Percentiles rank a stretch among this genome's conserved stretches.
These are phyloP conservation scores for Pythium diclinum DNA, from an alignment of 352 stramenopile species.

Conservation along the genomic window DNA sequence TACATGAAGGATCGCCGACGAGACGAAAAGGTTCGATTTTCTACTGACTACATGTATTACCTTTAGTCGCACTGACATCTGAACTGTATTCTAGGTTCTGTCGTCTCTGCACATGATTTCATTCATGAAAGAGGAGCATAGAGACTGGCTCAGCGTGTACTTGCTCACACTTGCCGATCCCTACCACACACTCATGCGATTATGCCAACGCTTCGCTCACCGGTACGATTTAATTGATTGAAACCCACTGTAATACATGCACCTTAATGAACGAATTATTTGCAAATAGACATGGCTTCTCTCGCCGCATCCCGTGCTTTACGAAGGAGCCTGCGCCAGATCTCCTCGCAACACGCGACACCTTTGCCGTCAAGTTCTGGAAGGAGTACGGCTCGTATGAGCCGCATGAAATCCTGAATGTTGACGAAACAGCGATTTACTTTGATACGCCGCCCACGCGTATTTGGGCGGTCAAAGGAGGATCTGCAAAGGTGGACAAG, in stretches of 20 bases:
- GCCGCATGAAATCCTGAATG: background rate
- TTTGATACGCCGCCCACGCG: conserved; percentile 15
- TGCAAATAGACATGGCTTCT: conserved; percentile 6
- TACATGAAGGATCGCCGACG: background rate
- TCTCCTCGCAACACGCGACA: background rate
- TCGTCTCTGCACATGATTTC: conserved; percentile 10
- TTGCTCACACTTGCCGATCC: conserved; percentile 2
- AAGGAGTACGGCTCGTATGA: background rate
- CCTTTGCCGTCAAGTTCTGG: background rate
- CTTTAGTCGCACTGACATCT: background rate
- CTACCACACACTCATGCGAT: conserved; percentile 6
- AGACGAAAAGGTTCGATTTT: background rate
- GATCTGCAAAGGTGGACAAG: conserved; percentile 1
- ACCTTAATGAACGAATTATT: background rate
- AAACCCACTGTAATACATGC: background rate
- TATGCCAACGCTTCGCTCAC: conserved; percentile 11
- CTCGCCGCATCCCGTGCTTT: background rate
- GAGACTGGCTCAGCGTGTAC: conserved; percentile 4
- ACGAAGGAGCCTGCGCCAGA: conserved; percentile 6
- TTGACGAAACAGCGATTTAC: background rate
- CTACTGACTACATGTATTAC: background rate
- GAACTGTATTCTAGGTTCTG: conserved; percentile 2
- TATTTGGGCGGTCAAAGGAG: conserved; percentile 18
- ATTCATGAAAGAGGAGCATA: conserved; percentile 10
- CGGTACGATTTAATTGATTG: conserved; percentile 6